Conservation (phyloP, 345 rosid genomes). For the Boechera stricta region DNA sequence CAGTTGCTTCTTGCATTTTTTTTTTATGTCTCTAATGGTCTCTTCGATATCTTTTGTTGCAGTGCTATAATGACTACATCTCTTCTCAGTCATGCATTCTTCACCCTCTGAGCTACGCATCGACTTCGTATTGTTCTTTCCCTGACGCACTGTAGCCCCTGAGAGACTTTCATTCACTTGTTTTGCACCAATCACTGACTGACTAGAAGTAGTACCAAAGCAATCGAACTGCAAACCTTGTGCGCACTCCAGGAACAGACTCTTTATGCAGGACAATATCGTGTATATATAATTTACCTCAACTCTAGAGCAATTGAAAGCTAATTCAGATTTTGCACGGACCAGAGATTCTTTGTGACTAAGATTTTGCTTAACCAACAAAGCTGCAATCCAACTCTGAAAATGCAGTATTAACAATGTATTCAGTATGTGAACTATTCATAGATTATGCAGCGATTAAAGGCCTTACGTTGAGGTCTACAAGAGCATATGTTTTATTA, state of each 20-base stretch:
- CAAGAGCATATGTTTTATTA: slow-evolving; percentile 20
- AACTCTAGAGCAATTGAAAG: slow-evolving; percentile 65
- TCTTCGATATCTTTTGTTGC: slow-evolving; percentile 55
- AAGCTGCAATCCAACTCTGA: slow-evolving; percentile 91
- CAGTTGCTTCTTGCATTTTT: slow-evolving; percentile 57
- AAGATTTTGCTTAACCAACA: slow-evolving; percentile 67
- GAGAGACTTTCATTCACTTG: slow-evolving; percentile 42
- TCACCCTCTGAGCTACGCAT: slow-evolving; percentile 39
- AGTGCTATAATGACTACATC: slow-evolving; percentile 43
- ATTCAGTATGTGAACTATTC: slow-evolving; percentile 27
- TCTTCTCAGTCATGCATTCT: slow-evolving; percentile 47
- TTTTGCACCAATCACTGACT: slow-evolving; percentile 30
- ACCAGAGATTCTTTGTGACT: slow-evolving; percentile 67
- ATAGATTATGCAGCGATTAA: slow-evolving; percentile 22
- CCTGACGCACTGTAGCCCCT: slow-evolving; percentile 26
- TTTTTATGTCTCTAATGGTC: slow-evolving; percentile 57
- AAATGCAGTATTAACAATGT: slow-evolving; percentile 25
- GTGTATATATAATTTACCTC: slow-evolving; percentile 69
- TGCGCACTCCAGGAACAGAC: slow-evolving; percentile 50
- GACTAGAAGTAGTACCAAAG: slow-evolving; percentile 45
- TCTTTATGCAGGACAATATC: slow-evolving; percentile 63
- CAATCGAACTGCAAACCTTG: slow-evolving; percentile 41
- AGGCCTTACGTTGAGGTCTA: slow-evolving; percentile 29
- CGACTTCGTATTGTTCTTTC: slow-evolving; percentile 37
- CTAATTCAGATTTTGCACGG: slow-evolving; percentile 66